These are phyloP conservation scores for Termitomyces sp. DNA, from an alignment of 768 basidiomycete species.

Conservation along the genomic window DNA sequence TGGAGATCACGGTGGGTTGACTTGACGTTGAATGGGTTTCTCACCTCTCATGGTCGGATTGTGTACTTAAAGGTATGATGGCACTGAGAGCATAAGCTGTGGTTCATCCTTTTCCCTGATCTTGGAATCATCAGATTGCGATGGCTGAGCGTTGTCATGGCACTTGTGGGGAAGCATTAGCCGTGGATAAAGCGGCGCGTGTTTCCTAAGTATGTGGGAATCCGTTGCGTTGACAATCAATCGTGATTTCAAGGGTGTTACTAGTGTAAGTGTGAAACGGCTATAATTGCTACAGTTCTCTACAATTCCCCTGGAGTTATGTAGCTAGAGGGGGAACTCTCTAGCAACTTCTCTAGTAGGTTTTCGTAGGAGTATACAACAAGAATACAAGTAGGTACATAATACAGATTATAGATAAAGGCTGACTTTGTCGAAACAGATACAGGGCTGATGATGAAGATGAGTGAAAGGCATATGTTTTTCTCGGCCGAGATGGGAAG, in stretches of 20 bases:
- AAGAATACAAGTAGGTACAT: not conserved
- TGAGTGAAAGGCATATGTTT: not conserved
- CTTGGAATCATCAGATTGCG: slow-evolving; percentile 5
- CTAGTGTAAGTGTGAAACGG: no score
- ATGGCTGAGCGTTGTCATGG: slow-evolving; percentile 8
- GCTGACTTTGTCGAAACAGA: not conserved
- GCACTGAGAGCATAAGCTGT: slow-evolving; percentile 1
- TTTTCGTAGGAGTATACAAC: no score
- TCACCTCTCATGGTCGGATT: slow-evolving; percentile 8
- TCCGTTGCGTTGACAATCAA: no score
- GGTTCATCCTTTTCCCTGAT: not conserved
- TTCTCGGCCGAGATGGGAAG: not conserved
- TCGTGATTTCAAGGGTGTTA: no score
- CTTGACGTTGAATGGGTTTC: not conserved
- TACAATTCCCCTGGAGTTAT: no score
- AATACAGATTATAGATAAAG: not conserved
- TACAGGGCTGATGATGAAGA: not conserved
- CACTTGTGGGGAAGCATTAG: not conserved
- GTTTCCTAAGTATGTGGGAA: no score
- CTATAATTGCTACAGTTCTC: no score
- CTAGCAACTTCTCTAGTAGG: no score
- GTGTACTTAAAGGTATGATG: not conserved
- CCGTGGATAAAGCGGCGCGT: not conserved
- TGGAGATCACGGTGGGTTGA: not conserved
- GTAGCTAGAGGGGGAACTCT: no score